These are phyloP conservation scores for Phytopythium cucurbitacearum DNA, from an alignment of 352 stramenopile genomes.

Conservation along the genomic window DNA sequence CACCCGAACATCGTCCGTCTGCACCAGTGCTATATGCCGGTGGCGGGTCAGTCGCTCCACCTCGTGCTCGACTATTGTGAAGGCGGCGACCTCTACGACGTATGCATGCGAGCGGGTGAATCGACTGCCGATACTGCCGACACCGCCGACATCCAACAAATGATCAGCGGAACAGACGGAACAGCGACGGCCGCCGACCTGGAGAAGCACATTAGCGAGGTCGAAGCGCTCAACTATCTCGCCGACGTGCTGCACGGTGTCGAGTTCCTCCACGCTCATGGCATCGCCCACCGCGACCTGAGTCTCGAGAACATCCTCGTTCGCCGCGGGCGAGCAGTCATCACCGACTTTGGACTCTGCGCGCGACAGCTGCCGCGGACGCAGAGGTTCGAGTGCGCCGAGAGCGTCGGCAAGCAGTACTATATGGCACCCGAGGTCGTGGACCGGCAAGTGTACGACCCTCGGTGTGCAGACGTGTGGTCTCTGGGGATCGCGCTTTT, in stretches of 20 bases:
- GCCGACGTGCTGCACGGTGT: constrained; percentile 65
- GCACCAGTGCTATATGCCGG: constrained; percentile 60
- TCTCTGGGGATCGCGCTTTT: constrained; percentile 92
- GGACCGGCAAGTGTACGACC: constrained; percentile 84
- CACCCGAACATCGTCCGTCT: constrained; percentile 73
- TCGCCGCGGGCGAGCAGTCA: constrained; percentile 43
- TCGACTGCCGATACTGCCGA: neutral
- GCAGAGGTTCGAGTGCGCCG: constrained; percentile 46
- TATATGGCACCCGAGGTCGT: constrained; percentile 97
- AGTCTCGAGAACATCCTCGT: constrained; percentile 98
- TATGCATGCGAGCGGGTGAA: constrained; percentile 23
- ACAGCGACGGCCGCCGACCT: constrained; percentile 9
- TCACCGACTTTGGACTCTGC: constrained; percentile 71
- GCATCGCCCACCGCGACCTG: constrained; percentile 91
- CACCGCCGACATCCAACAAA: neutral
- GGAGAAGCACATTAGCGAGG: constrained; percentile 38
- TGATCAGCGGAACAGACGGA: constrained; percentile 7
- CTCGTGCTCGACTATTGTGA: constrained; percentile 81
- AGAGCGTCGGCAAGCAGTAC: constrained; percentile 90
- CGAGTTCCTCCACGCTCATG: constrained; percentile 56
- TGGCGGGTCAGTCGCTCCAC: constrained; percentile 40
- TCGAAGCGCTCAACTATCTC: constrained; percentile 49
- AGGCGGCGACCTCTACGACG: constrained; percentile 65
- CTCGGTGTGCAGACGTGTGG: constrained; percentile 91
- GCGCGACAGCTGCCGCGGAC: constrained; percentile 45